Conservation (phyloP, 1,139 yeast genomes). For the Hansenula lynferdii region DNA sequence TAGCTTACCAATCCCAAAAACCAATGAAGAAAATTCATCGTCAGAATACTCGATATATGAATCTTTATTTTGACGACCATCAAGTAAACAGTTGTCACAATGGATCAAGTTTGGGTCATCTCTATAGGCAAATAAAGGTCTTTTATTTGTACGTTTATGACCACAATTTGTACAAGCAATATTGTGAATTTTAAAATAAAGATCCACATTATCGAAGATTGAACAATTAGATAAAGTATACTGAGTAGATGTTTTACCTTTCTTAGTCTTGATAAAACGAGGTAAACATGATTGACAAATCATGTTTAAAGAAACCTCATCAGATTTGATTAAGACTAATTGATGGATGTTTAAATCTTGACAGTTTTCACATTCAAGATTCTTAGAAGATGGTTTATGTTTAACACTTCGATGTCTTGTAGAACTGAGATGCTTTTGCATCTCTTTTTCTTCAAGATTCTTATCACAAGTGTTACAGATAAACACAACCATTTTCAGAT, state of each 20-base stretch:
- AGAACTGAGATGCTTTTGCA: constrained; percentile 42
- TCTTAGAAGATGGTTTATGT: constrained; percentile 32
- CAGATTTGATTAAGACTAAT: constrained; percentile 46
- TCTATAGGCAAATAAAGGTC: constrained; percentile 36
- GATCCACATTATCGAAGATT: constrained; percentile 41
- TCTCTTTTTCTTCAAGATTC: constrained; percentile 23
- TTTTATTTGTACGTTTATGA: constrained; percentile 32
- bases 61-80: constrained; percentile 21
- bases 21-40: constrained; percentile 41
- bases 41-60: constrained; percentile 30
- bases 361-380: constrained; percentile 53
- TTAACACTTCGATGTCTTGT: constrained; percentile 50
- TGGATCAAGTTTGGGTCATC: constrained; percentile 25
- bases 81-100: constrained; percentile 39
- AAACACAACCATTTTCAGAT: constrained; percentile 14
- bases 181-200: constrained; percentile 46
- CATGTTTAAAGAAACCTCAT: constrained; percentile 49
- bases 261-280: too few species aligned
- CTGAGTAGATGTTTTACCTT: constrained; percentile 42
- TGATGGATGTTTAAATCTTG: constrained; percentile 51
- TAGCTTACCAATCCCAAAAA: constrained; percentile 45
- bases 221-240: constrained; percentile 53
- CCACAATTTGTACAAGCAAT: constrained; percentile 43
- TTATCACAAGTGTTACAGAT: constrained; percentile 27
- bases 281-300: constrained; percentile 43